phyloP scores from a whole-genome alignment of 2,329 filamentous ascomycete species.

The Phialemoniopsis sp. region DNA sequence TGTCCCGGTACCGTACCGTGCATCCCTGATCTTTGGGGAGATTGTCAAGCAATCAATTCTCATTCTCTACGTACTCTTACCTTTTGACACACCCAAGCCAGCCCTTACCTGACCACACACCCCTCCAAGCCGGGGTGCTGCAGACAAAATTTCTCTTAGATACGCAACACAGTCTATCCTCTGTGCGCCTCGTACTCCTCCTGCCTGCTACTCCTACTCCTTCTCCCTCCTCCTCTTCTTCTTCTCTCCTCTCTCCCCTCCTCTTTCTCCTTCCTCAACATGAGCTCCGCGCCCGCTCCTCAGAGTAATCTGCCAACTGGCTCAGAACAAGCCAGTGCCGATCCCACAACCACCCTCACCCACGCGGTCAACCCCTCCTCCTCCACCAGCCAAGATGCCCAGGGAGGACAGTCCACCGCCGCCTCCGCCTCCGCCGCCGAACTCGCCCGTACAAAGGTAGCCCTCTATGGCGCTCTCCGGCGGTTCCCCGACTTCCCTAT shows the following conservation, averaged over 20 bases:
- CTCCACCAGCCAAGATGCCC: slow-evolving; percentile 45
- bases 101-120: slow-evolving; percentile 5
- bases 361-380: slow-evolving; percentile 19
- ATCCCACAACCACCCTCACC: slow-evolving; percentile 8
- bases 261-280: slow-evolving; percentile 23
- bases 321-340: slow-evolving; percentile 22
- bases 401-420: slow-evolving; percentile 60
- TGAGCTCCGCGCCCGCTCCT: slow-evolving; percentile 23
- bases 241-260: slow-evolving; percentile 20
- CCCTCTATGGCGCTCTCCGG: slow-evolving; percentile 68
- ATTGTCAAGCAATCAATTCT: neutral
- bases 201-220: slow-evolving; percentile 19
- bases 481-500: slow-evolving; percentile 90
- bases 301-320: slow-evolving; percentile 21
- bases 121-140: slow-evolving; percentile 3
- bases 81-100: slow-evolving; percentile 2
- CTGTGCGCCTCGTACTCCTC: slow-evolving; percentile 10
- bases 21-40: too few species aligned
- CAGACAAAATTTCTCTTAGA: slow-evolving; percentile 6
- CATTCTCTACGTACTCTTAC: neutral
- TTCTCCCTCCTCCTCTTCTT: slow-evolving; percentile 19
- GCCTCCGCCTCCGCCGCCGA: slow-evolving; percentile 57
- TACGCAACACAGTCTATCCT: slow-evolving; percentile 5
- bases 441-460: slow-evolving; percentile 67
- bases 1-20: too few species aligned